Base-by-base conservation (phyloP, 768 basidiomycete species). In the Boletus fagicola region DNA sequence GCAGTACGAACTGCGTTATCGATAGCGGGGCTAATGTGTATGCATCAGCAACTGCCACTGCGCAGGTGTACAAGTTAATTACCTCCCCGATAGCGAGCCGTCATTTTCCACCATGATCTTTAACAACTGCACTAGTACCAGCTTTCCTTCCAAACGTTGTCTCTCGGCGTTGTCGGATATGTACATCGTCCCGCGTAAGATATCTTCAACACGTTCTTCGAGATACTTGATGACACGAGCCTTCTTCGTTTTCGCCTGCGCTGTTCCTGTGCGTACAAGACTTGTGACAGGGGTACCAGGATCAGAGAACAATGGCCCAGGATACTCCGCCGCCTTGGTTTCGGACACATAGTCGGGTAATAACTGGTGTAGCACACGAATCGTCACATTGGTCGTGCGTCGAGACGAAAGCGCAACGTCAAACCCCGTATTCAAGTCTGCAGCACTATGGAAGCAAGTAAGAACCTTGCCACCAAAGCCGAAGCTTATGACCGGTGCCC, bases 381-480 rank as follows among this genome's bases (percentile, higher is more conserved):
- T 80, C 59, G 83, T 80, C 22, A 96, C 75, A 40, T 82, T 80
- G 2, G 86, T 87, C 12, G 87, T 83, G 49, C 83, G 83, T 31
- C 88, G 83, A 16, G 86, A 83, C 13, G 87, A 83, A 26, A 92
- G 75, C 2, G 89, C 86, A 48, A 91, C 84, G 70, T 92, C 88
- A 68, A 92, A 87, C 43, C 89, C 87, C 20, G 87, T 84, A 69
- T 78, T 84, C 68, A 88, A 71, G 16, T 83, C 81, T 13, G 81
- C 75, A 51, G 83, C 79, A 31, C 83, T 82, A 63, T 92, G 93
- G 77, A 96, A 97, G 70, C 91, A 95, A 9, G 92, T 87, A 10
- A 95, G 81, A 56, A 98, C 65, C 66, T 88, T 89, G 12, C 95
- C 95, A n/a, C 94, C 94, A 65, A 95, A 94, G 0, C 96, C 96